These are phyloP conservation scores for Gyrodon lividus DNA, from an alignment of 768 basidiomycete species.

Conservation along the genomic window DNA sequence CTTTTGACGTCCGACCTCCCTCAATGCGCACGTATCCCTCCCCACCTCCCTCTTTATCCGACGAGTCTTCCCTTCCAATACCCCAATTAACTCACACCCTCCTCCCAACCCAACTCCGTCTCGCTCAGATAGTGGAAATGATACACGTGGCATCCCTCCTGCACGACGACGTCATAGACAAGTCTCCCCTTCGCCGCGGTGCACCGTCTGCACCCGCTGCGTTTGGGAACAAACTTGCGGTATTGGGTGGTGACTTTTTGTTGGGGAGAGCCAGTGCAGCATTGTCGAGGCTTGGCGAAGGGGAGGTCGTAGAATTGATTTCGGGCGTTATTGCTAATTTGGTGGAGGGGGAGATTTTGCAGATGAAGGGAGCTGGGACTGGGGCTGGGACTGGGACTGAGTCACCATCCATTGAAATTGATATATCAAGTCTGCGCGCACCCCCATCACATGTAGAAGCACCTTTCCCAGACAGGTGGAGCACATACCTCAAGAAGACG, in stretches of 20 bases:
- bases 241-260: slow-evolving; percentile 94
- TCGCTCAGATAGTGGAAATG: slow-evolving; percentile 98
- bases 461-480: slow-evolving; percentile 57
- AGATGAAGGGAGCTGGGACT: slow-evolving; percentile 42
- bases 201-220: slow-evolving; percentile 66
- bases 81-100: slow-evolving; percentile 33
- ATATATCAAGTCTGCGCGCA: slow-evolving; percentile 43
- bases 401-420: slow-evolving; percentile 12
- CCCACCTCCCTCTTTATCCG: slow-evolving; percentile 22
- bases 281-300: slow-evolving; percentile 79
- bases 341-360: slow-evolving; percentile 95
- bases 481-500: slow-evolving; percentile 83
- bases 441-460: slow-evolving; percentile 31
- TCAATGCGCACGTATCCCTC: slow-evolving; percentile 24
- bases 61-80: slow-evolving; percentile 24
- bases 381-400: background rate
- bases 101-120: slow-evolving; percentile 85
- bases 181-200: slow-evolving; percentile 67
- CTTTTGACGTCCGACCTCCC: slow-evolving; percentile 49
- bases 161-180: slow-evolving; percentile 88
- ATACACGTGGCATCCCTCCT: slow-evolving; percentile 93
- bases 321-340: slow-evolving; percentile 90
- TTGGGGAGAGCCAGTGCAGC: slow-evolving; percentile 89
- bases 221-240: slow-evolving; percentile 90
- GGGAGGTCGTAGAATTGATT: slow-evolving; percentile 91